Conservation (phyloP, 176 grass and related monocot species). For the Microstegium vimineum region DNA sequence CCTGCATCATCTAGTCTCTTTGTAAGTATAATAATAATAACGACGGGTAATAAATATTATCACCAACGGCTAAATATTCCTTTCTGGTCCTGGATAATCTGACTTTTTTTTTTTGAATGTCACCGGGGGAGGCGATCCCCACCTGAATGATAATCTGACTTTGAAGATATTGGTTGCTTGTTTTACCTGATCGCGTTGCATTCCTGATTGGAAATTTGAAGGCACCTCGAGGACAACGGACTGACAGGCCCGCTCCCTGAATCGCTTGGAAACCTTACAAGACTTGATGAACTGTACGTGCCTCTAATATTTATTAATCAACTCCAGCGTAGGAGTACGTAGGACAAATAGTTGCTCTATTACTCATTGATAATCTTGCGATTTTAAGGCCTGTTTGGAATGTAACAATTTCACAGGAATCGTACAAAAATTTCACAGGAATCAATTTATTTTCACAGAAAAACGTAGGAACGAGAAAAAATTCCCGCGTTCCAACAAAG, state of each 20-base stretch:
- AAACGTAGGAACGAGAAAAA: too few species aligned
- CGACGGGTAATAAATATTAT: not conserved
- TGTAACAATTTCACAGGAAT: too few species aligned
- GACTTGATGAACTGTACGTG: slow-evolving; percentile 64
- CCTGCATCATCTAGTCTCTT: slow-evolving; percentile 47
- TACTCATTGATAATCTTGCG: not conserved
- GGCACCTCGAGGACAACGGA: slow-evolving; percentile 71
- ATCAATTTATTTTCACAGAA: too few species aligned
- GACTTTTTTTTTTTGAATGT: too few species aligned
- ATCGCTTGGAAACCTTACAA: slow-evolving; percentile 49
- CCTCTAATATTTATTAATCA: not conserved
- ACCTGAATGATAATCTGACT: not conserved
- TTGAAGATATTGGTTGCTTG: not conserved
- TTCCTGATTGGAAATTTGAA: slow-evolving; percentile 49
- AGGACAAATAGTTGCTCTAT: not conserved
- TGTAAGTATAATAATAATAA: slow-evolving; percentile 47
- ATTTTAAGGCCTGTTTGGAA: too few species aligned
- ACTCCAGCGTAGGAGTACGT: too few species aligned
- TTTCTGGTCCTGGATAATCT: too few species aligned
- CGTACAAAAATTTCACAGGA: too few species aligned
- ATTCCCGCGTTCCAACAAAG: too few species aligned
- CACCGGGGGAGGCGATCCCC: too few species aligned
- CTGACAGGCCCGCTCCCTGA: slow-evolving; percentile 54
- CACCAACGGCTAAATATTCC: not conserved
- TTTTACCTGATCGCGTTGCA: not conserved